Evolutionary conservation across 805 yeast species (phyloP).

Genomic region (Candida orba): DNA sequence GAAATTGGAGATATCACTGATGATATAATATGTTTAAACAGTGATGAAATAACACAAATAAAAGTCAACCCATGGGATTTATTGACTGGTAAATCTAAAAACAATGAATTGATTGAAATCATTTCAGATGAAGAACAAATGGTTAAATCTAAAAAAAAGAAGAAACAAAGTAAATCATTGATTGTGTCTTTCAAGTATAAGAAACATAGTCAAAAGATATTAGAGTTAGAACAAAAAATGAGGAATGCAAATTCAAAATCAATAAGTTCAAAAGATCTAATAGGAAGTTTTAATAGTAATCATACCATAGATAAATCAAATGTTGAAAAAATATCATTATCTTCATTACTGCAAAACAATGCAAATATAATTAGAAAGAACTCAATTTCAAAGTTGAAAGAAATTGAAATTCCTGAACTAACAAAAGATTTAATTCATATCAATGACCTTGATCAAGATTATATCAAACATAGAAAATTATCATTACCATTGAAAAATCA

Average conservation of each 20-base stretch:
- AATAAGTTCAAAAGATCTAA: constrained; percentile 16
- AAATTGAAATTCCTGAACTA: constrained; percentile 10
- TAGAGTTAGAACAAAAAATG: constrained; percentile 20
- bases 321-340: constrained; percentile 3
- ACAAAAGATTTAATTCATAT: constrained; percentile 13
- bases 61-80: constrained; percentile 1
- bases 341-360: constrained; percentile 6
- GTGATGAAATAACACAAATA: background rate
- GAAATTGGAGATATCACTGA: background rate
- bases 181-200: constrained; percentile 16
- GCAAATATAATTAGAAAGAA: constrained; percentile 4
- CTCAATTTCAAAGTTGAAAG: constrained; percentile 17
- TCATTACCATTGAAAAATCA: background rate
- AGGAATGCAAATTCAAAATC: constrained; percentile 8
- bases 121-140: constrained; percentile 9
- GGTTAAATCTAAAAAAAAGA: background rate
- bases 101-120: constrained; percentile 11
- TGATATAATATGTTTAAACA: background rate
- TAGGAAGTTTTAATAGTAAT: constrained; percentile 5
- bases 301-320: background rate
- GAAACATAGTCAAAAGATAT: constrained; percentile 11
- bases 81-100: background rate
- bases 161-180: constrained; percentile 1
- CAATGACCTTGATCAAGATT: background rate
- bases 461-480: constrained; percentile 4